phyloP scores from a whole-genome alignment of 352 stramenopile species.

The Globisporangium acanthophoron region DNA sequence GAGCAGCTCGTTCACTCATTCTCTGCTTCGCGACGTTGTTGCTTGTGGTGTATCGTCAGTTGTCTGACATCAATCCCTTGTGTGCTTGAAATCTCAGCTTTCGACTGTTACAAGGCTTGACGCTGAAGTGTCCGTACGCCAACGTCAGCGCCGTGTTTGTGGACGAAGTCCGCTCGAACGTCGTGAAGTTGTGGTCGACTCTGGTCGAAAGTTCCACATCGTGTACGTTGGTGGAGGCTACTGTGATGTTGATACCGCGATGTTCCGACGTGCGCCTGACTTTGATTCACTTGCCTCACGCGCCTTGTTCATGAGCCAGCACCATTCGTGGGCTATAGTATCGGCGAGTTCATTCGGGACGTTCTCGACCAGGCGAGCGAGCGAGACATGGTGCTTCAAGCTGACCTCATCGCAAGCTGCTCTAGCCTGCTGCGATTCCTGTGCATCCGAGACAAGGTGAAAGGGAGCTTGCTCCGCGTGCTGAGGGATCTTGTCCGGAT shows the following conservation, averaged over 20 bases:
- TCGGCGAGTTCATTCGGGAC: conserved; percentile 28
- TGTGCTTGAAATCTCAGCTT: conserved; percentile 25
- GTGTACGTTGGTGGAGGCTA: conserved; percentile 20
- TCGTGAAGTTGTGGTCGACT: conserved; percentile 33
- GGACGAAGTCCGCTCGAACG: conserved; percentile 48
- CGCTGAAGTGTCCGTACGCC: conserved; percentile 58
- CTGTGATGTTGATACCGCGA: background rate
- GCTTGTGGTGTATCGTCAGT: background rate
- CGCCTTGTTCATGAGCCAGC: background rate
- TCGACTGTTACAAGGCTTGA: conserved; percentile 31
- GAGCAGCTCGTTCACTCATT: background rate
- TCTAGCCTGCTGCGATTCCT: conserved; percentile 64
- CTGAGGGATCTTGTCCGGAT: too few species aligned
- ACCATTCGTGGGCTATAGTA: conserved; percentile 12
- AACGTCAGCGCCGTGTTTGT: conserved; percentile 65
- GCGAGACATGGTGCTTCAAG: conserved; percentile 50
- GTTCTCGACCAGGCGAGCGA: conserved; percentile 38
- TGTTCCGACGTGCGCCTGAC: background rate
- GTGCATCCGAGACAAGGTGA: conserved; percentile 56
- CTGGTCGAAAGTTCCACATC: conserved; percentile 11
- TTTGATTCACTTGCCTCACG: background rate
- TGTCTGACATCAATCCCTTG: background rate
- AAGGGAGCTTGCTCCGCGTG: background rate
- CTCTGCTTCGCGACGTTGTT: background rate
- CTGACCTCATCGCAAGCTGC: conserved; percentile 60